phyloP scores from a whole-genome alignment of 2,329 filamentous ascomycete genomes.

The Penicillium nordicum region DNA sequence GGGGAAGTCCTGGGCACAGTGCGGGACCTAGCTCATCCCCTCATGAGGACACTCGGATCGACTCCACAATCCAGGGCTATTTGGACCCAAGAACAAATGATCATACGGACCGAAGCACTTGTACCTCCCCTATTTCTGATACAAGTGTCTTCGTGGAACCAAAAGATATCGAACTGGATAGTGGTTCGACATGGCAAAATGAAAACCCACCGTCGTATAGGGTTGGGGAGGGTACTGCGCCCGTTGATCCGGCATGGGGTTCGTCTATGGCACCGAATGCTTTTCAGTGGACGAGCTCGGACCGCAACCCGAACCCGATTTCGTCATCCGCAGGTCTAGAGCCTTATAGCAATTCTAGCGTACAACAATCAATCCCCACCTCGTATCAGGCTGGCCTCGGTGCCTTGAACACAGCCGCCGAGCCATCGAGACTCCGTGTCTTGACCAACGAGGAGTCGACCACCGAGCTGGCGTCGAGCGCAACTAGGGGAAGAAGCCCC shows the following conservation, averaged over 20 bases:
- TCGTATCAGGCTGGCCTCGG: slow-evolving; percentile 8
- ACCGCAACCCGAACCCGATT: slow-evolving; percentile 30
- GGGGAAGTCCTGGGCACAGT: slow-evolving; percentile 17
- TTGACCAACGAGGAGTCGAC: slow-evolving; percentile 5
- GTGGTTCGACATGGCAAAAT: slow-evolving; percentile 9
- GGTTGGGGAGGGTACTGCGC: slow-evolving; percentile 8
- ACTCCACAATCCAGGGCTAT: slow-evolving; percentile 13
- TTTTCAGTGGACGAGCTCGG: slow-evolving; percentile 35
- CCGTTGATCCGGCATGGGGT: slow-evolving; percentile 12
- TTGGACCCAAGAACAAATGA: slow-evolving; percentile 10
- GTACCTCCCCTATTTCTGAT: slow-evolving; percentile 9
- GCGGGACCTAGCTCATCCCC: slow-evolving; percentile 15
- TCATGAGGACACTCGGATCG: slow-evolving; percentile 15
- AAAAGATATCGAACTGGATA: slow-evolving; percentile 17
- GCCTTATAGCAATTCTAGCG: slow-evolving; percentile 13
- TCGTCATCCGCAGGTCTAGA: slow-evolving; percentile 22
- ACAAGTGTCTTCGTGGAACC: slow-evolving; percentile 15
- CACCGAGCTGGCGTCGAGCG: slow-evolving; percentile 14
- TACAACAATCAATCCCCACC: slow-evolving; percentile 22
- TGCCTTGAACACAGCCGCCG: not conserved
- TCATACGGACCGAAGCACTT: slow-evolving; percentile 9
- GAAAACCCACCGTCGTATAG: slow-evolving; percentile 13
- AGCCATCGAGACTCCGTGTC: slow-evolving; percentile 7
- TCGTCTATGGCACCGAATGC: slow-evolving; percentile 17
- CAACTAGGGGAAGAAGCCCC: slow-evolving; percentile 39